Percentiles rank a stretch among this genome's conserved stretches.
Conservation (phyloP, 2,329 filamentous ascomycete species). For the Sarocladium oryzae region DNA sequence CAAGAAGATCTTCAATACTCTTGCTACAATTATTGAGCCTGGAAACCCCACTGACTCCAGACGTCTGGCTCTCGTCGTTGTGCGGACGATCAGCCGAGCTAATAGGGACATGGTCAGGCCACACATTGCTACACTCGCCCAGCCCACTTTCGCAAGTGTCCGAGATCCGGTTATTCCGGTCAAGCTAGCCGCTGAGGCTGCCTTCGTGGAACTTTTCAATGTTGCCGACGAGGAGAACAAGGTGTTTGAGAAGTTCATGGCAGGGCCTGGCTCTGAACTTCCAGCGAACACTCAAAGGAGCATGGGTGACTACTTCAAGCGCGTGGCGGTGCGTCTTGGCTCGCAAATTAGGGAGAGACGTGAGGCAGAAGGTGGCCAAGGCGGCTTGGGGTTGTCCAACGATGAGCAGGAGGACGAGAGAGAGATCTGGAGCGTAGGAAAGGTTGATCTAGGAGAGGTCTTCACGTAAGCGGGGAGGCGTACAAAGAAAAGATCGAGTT, state of each 20-base stretch:
- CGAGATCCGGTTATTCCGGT: slow-evolving; percentile 90
- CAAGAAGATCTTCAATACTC: slow-evolving; percentile 72
- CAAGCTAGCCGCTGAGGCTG: slow-evolving; percentile 90
- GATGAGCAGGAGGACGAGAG: slow-evolving; percentile 92
- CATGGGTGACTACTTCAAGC: slow-evolving; percentile 96
- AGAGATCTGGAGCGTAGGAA: slow-evolving; percentile 93
- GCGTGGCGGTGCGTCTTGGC: slow-evolving; percentile 79
- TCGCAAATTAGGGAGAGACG: slow-evolving; percentile 80
- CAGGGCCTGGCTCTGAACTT: slow-evolving; percentile 58
- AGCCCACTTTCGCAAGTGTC: slow-evolving; percentile 81
- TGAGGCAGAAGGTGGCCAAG: slow-evolving; percentile 85
- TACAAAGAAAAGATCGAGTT: slow-evolving; percentile 8
- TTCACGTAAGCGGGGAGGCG: slow-evolving; percentile 27
- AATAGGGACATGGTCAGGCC: slow-evolving; percentile 76
- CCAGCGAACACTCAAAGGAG: slow-evolving; percentile 71
- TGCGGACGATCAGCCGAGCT: slow-evolving; percentile 76
- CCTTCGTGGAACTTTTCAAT: slow-evolving; percentile 84
- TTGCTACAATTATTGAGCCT: slow-evolving; percentile 69
- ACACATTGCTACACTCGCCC: slow-evolving; percentile 72
- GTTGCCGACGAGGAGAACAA: slow-evolving; percentile 81
- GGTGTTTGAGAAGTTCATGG: slow-evolving; percentile 88
- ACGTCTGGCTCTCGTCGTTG: slow-evolving; percentile 76
- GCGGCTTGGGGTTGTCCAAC: slow-evolving; percentile 76
- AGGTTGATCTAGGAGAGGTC: slow-evolving; percentile 66
- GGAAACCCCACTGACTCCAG: slow-evolving; percentile 77